Conservation (phyloP, 345 rosid genomes). For the Pistacia integerrima region DNA sequence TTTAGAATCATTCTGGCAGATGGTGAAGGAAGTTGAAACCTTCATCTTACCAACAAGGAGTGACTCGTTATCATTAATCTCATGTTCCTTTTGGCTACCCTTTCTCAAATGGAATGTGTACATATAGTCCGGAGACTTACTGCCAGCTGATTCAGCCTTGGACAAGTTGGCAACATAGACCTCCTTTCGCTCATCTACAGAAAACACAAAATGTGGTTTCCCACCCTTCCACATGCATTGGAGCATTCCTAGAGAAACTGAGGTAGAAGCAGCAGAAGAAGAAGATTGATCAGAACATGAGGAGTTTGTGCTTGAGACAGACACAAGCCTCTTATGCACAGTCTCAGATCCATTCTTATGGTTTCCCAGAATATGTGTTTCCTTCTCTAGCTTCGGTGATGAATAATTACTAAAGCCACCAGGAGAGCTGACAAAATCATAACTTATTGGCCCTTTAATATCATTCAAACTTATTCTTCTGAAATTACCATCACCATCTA, state of each 20-base stretch:
- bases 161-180: conserved; percentile 60
- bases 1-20: conserved; percentile 47
- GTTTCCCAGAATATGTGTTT: conserved; percentile 16
- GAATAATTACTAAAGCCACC: conserved; percentile 38
- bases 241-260: conserved; percentile 70
- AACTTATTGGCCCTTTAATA: conserved; percentile 38
- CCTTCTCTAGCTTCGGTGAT: conserved; percentile 30
- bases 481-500: conserved; percentile 34
- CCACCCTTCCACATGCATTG: conserved; percentile 73
- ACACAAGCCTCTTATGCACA: conserved; percentile 34
- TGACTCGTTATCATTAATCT: conserved; percentile 31
- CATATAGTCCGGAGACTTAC: conserved; percentile 39
- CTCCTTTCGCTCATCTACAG: conserved; percentile 68
- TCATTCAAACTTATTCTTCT: conserved; percentile 29
- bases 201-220: conserved; percentile 75
- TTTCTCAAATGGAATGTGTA: conserved; percentile 62
- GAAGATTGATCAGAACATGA: conserved; percentile 53
- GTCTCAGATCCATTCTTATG: conserved; percentile 29
- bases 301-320: conserved; percentile 57
- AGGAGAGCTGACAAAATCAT: conserved; percentile 41
- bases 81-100: conserved; percentile 41
- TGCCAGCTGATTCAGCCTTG: conserved; percentile 35
- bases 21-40: conserved; percentile 59
- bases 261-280: conserved; percentile 48
- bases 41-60: conserved; percentile 70